Evolutionary conservation across 257 asterid genomes (phyloP).

Genomic region (Salvia rosmarinus): DNA sequence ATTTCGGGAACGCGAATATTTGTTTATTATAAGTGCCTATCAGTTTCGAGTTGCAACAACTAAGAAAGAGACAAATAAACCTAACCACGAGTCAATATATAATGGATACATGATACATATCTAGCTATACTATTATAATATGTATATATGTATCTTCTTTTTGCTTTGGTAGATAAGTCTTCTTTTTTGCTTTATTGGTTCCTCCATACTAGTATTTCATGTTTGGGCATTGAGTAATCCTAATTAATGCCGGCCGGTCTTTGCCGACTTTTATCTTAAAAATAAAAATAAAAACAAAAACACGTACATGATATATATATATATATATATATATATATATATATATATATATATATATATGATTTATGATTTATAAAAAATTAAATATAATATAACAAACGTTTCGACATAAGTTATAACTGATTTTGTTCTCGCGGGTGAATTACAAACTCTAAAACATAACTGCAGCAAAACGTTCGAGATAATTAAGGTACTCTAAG

Average conservation of each 20-base stretch:
- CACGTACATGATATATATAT: no score
- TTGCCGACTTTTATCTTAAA: no score
- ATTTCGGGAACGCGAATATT: neutral
- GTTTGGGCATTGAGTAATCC: no score
- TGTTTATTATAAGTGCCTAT: neutral
- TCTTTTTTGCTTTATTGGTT: no score
- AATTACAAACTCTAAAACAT: conserved; percentile 25
- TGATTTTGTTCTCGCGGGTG: neutral
- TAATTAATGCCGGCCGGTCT: no score
- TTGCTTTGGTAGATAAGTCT: no score
- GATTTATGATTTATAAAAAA: conserved; percentile 2
- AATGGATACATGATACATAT: neutral
- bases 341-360: no score
- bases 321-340: no score
- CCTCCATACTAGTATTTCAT: neutral
- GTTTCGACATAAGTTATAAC: no score
- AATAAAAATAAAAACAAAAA: no score
- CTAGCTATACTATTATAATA: no score
- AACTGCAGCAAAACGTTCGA: neutral
- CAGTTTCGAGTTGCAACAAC: neutral
- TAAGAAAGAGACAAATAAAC: neutral
- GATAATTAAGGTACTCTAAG: conserved; percentile 27
- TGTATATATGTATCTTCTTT: neutral
- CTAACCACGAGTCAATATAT: neutral
- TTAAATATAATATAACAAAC: conserved; percentile 14